phyloP scores from a whole-genome alignment of 306 rosid genomes.

The Medicago lupulina region DNA sequence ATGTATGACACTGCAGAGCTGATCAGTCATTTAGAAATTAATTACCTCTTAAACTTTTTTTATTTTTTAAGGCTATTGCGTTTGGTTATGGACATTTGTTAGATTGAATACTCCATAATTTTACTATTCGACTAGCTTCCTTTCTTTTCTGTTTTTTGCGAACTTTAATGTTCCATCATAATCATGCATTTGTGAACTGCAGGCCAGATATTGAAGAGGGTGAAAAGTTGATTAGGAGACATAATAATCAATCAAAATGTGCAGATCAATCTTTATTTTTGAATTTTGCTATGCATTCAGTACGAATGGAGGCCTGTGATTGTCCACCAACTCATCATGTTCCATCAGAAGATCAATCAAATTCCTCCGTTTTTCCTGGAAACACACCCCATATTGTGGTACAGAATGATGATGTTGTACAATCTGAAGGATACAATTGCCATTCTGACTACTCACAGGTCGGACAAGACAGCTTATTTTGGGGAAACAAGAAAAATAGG shows the following conservation, averaged over 20 bases:
- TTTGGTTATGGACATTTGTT: constrained; percentile 28
- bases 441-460: constrained; percentile 64
- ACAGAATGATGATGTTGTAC: constrained; percentile 59
- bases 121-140: constrained; percentile 16
- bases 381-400: constrained; percentile 65
- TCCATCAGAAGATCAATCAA: constrained; percentile 63
- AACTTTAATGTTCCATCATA: constrained; percentile 17
- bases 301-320: constrained; percentile 98
- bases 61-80: constrained; percentile 4
- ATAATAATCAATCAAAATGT: constrained; percentile 79
- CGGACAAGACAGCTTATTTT: constrained; percentile 59
- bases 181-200: constrained; percentile 38
- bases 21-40: constrained; percentile 18
- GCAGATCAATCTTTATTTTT: constrained; percentile 86
- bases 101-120: constrained; percentile 30
- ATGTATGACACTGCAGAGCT: constrained; percentile 18
- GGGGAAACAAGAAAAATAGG: constrained; percentile 72
- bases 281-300: constrained; percentile 98
- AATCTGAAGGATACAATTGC: constrained; percentile 59
- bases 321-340: constrained; percentile 84
- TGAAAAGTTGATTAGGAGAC: constrained; percentile 88
- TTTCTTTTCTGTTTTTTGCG: not conserved
- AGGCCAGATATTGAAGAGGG: constrained; percentile 97
- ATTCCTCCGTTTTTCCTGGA: constrained; percentile 78
- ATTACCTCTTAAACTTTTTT: constrained; percentile 8